A percentile compares a stretch with the other conserved stretches of the same genome.
Evolutionary conservation across 768 basidiomycete genomes (phyloP).

Genomic region (Neoboletus subvelutipes): DNA sequence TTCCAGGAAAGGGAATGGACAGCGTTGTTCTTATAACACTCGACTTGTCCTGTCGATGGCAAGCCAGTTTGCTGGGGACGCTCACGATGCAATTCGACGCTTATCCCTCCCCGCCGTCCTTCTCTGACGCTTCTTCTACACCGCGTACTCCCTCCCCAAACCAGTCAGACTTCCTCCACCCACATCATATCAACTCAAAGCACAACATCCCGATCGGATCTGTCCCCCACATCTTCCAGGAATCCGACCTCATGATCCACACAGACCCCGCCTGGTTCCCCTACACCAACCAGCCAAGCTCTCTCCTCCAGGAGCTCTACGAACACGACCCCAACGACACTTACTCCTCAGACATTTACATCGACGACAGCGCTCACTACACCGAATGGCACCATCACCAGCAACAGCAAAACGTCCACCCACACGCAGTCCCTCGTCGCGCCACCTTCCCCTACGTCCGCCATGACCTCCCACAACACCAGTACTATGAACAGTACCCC

Average conservation of each 20-base stretch:
- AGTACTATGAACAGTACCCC: constrained; percentile 33
- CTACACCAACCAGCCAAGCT: constrained; percentile 40
- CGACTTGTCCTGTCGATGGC: constrained; percentile 2
- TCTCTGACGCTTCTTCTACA: constrained; percentile 64
- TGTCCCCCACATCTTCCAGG: constrained; percentile 51
- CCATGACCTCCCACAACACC: constrained; percentile 57
- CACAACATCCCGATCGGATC: constrained; percentile 40
- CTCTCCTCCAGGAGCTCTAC: constrained; percentile 72
- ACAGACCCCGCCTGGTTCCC: constrained; percentile 39
- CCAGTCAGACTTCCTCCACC: constrained; percentile 35
- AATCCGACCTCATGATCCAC: constrained; percentile 38
- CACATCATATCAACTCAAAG: constrained; percentile 36
- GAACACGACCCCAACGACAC: constrained; percentile 52
- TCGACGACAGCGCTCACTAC: constrained; percentile 37
- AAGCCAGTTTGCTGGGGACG: constrained; percentile 24
- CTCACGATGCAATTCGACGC: constrained; percentile 56
- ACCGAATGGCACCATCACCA: constrained; percentile 37
- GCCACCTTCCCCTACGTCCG: constrained; percentile 77
- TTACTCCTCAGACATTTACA: constrained; percentile 35
- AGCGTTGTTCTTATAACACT: constrained; percentile 37
- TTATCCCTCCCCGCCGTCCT: constrained; percentile 49
- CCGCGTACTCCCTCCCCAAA: constrained; percentile 75
- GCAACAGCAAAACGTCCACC: constrained; percentile 28
- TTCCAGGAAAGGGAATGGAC: constrained; percentile 25
- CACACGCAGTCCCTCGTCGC: constrained; percentile 48